phyloP scores from a whole-genome alignment of 2,329 filamentous ascomycete genomes.

The Hymenoscyphus repandus region DNA sequence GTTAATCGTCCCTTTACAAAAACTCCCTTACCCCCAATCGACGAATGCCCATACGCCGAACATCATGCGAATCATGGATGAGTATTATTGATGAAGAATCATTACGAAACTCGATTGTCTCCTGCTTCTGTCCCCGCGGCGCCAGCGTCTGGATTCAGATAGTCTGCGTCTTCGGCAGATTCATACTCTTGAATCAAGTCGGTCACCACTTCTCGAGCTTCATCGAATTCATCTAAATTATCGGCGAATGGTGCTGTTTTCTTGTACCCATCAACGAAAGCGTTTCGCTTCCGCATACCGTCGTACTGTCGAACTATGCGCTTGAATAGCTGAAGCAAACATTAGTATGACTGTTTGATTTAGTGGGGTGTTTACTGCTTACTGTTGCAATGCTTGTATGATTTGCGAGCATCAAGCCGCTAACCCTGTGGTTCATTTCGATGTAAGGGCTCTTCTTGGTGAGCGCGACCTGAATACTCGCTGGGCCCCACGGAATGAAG shows the following conservation, averaged over 20 bases:
- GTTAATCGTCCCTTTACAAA: conserved; percentile 22
- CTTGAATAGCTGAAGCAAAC: conserved; percentile 66
- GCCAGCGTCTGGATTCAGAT: conserved; percentile 60
- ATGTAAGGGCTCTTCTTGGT: conserved; percentile 97
- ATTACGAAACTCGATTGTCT: conserved; percentile 26
- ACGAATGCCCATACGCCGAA: background rate
- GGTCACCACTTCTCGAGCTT: conserved; percentile 83
- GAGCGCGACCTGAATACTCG: conserved; percentile 93
- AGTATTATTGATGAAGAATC: background rate
- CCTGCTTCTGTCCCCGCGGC: conserved; percentile 26
- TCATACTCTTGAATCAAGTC: conserved; percentile 94
- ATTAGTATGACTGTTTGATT: conserved; percentile 3
- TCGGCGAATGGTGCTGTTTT: conserved; percentile 91
- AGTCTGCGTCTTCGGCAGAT: conserved; percentile 85
- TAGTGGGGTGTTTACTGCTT: conserved; percentile 30
- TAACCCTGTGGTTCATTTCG: conserved; percentile 88
- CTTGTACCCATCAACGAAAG: conserved; percentile 94
- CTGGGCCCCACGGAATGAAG: conserved; percentile 97
- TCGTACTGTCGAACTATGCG: conserved; percentile 91
- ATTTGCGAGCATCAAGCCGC: conserved; percentile 94
- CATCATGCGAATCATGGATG: background rate
- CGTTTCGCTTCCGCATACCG: conserved; percentile 89
- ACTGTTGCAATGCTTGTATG: conserved; percentile 94
- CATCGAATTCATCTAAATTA: conserved; percentile 90
- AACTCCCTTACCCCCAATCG: conserved; percentile 14